Base-by-base conservation (phyloP, 306 rosid species). In the Heteromeles arbutifolia region DNA sequence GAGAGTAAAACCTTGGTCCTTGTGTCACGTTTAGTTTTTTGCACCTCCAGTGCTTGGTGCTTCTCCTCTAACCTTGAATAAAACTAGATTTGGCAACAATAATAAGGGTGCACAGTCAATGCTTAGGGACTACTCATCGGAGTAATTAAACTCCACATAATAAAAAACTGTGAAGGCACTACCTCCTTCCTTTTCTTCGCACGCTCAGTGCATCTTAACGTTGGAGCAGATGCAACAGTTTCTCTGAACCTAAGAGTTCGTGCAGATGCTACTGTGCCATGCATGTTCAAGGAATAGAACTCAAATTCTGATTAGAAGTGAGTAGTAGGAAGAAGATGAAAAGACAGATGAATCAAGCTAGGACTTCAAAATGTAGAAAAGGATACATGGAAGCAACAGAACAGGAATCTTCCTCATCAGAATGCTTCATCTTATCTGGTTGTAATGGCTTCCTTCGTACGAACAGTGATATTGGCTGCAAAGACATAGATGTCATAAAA, bases 111-210 rank as follows among this genome's bases (percentile, higher is more conserved):
- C 26, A 59, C 48, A 69, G 10, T 62, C 19, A 26, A 19, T 25
- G n/a, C 43, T 25, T 59, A 31, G 68, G 14, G 43, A 73, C 67
- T 73, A 10, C 19, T 64, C 41, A 18, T 50, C 62, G 21, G 53
- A 69, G 8, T 45, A 48, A 43, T 26, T 52, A 78, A 84, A 66
- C 69, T 72, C 11, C 74, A 71, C 62, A 67, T 11, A 44, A 71
- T 67, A 19, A 81, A 73, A 61, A 70, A 34, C 62, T n/a, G 63
- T 56, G 29, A 70, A 79, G 69, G 80, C 22, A 19, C 57, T 82
- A 96, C 98, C 99, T 96, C 97, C 87, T 73, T 96, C 56, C 99
- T 88, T 80, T 87, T 96, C 82, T 96, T 92, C 32, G 99, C 98
- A 50, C 98, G 98, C 66, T 90, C 84, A 37, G 90, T 84, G 79